Evolutionary conservation across 768 basidiomycete genomes (phyloP), one percentile per base, ranked within the genome.

Genomic region (Lanmaoa rubissima): DNA sequence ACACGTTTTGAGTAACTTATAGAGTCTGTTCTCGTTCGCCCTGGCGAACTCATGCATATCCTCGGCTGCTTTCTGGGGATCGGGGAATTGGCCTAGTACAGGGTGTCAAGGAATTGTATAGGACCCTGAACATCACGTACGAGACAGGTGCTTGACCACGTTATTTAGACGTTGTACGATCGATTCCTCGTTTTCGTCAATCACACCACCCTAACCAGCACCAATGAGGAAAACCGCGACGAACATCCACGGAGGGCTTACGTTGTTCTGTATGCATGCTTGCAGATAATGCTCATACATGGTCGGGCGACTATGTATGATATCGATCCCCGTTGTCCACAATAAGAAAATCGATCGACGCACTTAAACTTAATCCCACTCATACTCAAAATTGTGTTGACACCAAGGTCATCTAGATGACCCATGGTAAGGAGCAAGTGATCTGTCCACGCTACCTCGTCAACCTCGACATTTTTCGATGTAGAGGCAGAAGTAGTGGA

Each of bases 391-490:
- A 98, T 66, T 0, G 81, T 76, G 49, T 79, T 81, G 48, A 83
- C 76, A 0, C 81, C 79, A 34, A 77, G 78, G 14, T 85, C 83
- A 40, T 87, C 83, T 10, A 98, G 74, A 61, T 80, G 79, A 36
- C 78, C 78, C 82, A 94, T 86, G 1, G 86, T 85, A 39, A 79
- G 78, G 16, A 98, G 76, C 36, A 97, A 69, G 21, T 87, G 78
- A 64, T 97, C 94, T 0, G 90, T 90, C 95, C 95, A 98, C 0
- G 82, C 80, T 0, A 74, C 77, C 65, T 96, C 94, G 59, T 95
- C 92, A 4, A 87, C 73, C 31, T 89, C 88, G 32, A 69, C 71
- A 5, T 69, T 78, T 62, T 71, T 78, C 19, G 70, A 76, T 14
- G 76, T 76, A 6, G 80, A 79, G 7, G 78, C 66, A 0, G 79